Conservation (phyloP, 768 basidiomycete genomes). For the Phanerochaete carnosa region DNA sequence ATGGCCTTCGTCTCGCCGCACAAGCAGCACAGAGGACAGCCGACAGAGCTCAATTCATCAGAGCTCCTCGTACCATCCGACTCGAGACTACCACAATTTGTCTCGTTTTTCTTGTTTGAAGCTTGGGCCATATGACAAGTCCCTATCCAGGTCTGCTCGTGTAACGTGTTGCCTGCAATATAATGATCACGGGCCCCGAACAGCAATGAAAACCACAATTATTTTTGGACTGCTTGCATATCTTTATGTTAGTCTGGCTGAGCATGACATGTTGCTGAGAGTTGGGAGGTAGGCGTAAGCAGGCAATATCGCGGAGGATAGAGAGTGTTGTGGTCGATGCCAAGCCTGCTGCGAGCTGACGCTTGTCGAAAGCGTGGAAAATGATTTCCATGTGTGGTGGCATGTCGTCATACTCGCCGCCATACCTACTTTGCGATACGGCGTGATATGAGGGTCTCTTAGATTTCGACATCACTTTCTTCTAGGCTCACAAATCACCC, state of each 20-base stretch:
- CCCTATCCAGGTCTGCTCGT: no score
- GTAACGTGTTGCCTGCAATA: no score
- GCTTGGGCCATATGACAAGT: not conserved
- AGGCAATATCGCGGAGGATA: no score
- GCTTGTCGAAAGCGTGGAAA: not conserved
- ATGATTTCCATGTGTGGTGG: not conserved
- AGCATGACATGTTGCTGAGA: no score
- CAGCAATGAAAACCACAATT: not conserved
- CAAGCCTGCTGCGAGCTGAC: no score
- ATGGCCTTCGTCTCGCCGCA: conserved; percentile 12
- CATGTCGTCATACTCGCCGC: not conserved
- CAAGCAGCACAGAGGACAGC: conserved; percentile 1
- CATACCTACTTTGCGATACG: not conserved
- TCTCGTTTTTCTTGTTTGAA: not conserved
- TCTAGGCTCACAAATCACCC: not conserved
- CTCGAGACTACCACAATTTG: conserved; percentile 8
- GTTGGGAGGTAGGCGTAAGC: no score
- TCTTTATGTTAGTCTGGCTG: not conserved
- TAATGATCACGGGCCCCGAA: no score
- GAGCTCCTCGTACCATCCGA: not conserved
- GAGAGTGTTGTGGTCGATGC: no score
- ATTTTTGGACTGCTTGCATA: not conserved
- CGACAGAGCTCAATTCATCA: not conserved
- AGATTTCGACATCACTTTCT: not conserved
- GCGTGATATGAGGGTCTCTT: not conserved